A percentile compares a stretch with the other conserved stretches of the same genome.
Evolutionary conservation across 1,284 basidiomycete species (phyloP).

Genomic region (Coniferiporia sulphurascens): DNA sequence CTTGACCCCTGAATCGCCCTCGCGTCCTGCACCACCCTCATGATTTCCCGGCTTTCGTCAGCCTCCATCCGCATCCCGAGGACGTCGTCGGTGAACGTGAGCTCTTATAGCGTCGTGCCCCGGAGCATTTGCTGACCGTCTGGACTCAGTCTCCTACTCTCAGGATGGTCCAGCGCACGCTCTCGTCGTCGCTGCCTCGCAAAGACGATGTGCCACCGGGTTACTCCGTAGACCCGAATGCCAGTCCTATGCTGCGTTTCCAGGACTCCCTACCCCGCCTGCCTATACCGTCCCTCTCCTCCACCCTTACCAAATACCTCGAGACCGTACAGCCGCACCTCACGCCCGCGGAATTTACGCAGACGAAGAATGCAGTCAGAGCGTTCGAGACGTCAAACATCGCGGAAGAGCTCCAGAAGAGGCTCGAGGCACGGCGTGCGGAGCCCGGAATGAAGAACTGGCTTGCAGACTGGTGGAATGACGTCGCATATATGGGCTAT

Average conservation of each 20-base stretch:
- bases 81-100: constrained; percentile 3
- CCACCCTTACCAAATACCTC: constrained; percentile 83
- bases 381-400: constrained; percentile 70
- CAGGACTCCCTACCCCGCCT: constrained; percentile 78
- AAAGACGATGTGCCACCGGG: constrained; percentile 33
- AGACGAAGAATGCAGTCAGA: constrained; percentile 58
- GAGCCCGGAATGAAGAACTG: constrained; percentile 69
- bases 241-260: constrained; percentile 72
- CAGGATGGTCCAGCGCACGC: constrained; percentile 10
- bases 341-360: constrained; percentile 53
- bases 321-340: constrained; percentile 77
- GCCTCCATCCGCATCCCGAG: background rate
- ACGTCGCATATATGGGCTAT: constrained; percentile 82
- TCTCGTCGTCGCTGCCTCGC: constrained; percentile 6
- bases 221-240: constrained; percentile 42
- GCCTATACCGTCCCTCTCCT: constrained; percentile 78
- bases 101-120: background rate
- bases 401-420: constrained; percentile 72
- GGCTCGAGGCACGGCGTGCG: constrained; percentile 72
- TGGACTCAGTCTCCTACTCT: background rate
- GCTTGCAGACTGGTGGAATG: constrained; percentile 98
- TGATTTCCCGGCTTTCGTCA: constrained; percentile 8
- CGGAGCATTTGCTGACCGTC: background rate
- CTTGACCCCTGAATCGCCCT: background rate
- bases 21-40: background rate